These are phyloP conservation scores for Heliamphora exappendiculata DNA, from an alignment of 148 eudicot genomes.

Conservation along the genomic window DNA sequence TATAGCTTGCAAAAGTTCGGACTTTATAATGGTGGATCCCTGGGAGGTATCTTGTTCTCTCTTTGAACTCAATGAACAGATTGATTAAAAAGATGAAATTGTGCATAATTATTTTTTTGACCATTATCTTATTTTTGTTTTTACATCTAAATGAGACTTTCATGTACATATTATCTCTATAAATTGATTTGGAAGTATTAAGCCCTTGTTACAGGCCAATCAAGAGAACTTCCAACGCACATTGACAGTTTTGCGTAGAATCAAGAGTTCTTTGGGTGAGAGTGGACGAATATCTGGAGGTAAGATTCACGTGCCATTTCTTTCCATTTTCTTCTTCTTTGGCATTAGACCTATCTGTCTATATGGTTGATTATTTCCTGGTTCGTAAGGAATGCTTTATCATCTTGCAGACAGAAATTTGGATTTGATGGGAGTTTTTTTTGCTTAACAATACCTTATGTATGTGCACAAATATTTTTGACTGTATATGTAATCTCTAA, in stretches of 20 bases:
- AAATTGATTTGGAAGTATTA: neutral
- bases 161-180: neutral
- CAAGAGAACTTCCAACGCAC: constrained; percentile 72
- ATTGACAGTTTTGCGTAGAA: constrained; percentile 71
- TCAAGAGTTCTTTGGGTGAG: constrained; percentile 38
- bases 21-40: constrained; percentile 80
- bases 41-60: constrained; percentile 70
- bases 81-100: neutral
- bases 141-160: neutral
- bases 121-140: neutral
- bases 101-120: neutral
- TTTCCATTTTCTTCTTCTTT: neutral
- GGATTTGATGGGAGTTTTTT: neutral
- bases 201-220: constrained; percentile 48
- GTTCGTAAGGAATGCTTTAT: neutral
- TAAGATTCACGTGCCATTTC: constrained; percentile 12
- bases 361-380: neutral
- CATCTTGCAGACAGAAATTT: neutral
- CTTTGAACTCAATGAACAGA: neutral
- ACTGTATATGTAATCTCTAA: neutral
- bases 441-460: neutral
- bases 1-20: constrained; percentile 77
- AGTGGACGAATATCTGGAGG: constrained; percentile 42
- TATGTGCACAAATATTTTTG: neutral
- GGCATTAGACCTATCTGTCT: neutral